These are phyloP conservation scores for Leccinum glutinopallens DNA, from an alignment of 1,284 basidiomycete genomes.

Conservation along the genomic window DNA sequence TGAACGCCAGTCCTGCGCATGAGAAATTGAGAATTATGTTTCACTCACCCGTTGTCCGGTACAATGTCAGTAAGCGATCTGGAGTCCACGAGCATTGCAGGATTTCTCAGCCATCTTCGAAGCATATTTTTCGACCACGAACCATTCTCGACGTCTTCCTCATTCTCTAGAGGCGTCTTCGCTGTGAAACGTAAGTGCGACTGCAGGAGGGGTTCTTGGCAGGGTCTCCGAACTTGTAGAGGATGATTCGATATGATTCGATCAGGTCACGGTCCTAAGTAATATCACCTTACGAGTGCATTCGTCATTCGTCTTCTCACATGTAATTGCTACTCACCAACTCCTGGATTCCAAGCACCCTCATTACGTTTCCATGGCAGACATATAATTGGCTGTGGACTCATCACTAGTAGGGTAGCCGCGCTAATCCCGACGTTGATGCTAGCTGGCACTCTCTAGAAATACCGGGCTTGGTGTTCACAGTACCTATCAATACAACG, in stretches of 20 bases:
- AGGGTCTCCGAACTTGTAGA: slow-evolving; percentile 22
- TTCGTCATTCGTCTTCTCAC: no score
- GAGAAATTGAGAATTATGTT: neutral
- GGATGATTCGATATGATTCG: neutral
- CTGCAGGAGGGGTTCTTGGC: slow-evolving; percentile 29
- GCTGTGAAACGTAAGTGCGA: neutral
- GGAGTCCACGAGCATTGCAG: slow-evolving; percentile 12
- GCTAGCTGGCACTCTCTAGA: no score
- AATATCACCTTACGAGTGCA: no score
- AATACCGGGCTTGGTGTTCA: no score
- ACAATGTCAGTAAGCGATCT: slow-evolving; percentile 39
- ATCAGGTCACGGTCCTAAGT: no score
- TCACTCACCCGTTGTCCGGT: slow-evolving; percentile 42
- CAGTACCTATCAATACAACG: no score
- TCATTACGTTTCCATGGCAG: no score
- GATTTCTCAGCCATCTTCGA: neutral
- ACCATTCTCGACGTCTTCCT: slow-evolving; percentile 17
- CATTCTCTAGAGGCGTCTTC: neutral
- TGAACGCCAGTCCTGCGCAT: neutral
- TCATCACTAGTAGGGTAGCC: no score
- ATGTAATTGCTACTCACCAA: no score
- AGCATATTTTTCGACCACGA: slow-evolving; percentile 2
- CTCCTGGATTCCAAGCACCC: no score
- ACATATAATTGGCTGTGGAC: no score
- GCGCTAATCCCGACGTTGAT: no score